These are phyloP conservation scores for Clarireedia homoeocarpa DNA, from an alignment of 2,329 filamentous ascomycete genomes.

Conservation along the genomic window DNA sequence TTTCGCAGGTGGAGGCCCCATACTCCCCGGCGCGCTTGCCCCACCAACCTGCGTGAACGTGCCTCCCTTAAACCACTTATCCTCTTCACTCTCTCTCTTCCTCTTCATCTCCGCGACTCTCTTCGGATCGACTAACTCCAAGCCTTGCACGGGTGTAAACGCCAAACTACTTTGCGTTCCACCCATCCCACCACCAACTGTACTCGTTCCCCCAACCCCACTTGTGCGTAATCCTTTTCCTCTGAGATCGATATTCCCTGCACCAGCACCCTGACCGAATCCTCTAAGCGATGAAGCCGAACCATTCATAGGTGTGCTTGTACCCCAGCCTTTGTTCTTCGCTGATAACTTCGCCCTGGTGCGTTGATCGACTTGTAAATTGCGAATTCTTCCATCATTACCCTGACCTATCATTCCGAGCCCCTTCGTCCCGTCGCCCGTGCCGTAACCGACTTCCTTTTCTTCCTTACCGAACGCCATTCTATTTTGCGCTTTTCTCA, in stretches of 20 bases:
- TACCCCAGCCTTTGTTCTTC: conserved; percentile 94
- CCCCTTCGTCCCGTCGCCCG: conserved; percentile 75
- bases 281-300: conserved; percentile 75
- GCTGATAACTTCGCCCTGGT: conserved; percentile 89
- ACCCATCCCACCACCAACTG: conserved; percentile 44
- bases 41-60: conserved; percentile 82
- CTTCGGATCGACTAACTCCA: conserved; percentile 93
- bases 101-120: conserved; percentile 77
- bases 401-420: conserved; percentile 91
- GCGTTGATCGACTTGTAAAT: conserved; percentile 82
- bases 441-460: conserved; percentile 83
- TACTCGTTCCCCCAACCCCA: conserved; percentile 62
- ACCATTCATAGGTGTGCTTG: conserved; percentile 53
- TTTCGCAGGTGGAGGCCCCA: conserved; percentile 77
- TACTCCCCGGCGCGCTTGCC: conserved; percentile 44
- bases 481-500: conserved; percentile 92
- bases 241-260: conserved; percentile 59
- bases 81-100: conserved; percentile 90
- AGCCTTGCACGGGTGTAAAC: conserved; percentile 88
- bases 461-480: conserved; percentile 96
- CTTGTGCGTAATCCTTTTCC: conserved; percentile 67
- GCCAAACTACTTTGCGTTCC: conserved; percentile 83
- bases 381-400: conserved; percentile 83
- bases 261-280: conserved; percentile 57
- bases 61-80: conserved; percentile 95